Percentiles rank a stretch among this genome's conserved stretches.
phyloP scores from a whole-genome alignment of 495 filamentous ascomycete species.

The Podospora pseudoanserina region DNA sequence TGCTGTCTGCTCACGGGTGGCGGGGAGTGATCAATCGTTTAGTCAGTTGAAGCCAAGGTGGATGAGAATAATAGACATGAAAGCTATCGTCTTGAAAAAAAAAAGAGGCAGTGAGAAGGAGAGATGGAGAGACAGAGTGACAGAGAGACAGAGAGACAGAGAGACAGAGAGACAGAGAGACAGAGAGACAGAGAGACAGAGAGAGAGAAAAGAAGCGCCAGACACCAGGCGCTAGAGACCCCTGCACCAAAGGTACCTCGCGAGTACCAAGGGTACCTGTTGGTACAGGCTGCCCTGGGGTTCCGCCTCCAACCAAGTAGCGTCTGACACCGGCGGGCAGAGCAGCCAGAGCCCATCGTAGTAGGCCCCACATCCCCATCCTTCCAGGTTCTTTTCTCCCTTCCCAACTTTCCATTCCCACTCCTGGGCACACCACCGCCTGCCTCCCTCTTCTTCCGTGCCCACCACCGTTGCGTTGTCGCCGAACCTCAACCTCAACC shows the following conservation, averaged over 20 bases:
- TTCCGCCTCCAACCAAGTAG: conserved; percentile 23
- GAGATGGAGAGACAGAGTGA: neutral
- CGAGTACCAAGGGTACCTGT: conserved; percentile 17
- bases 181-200: neutral
- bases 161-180: neutral
- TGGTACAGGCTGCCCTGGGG: conserved; percentile 19
- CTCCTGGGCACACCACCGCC: conserved; percentile 23
- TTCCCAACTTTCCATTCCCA: conserved; percentile 20
- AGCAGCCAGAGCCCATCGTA: conserved; percentile 7
- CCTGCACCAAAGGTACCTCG: neutral
- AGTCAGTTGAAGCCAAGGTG: too few relatives aligned
- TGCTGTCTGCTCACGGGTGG: neutral
- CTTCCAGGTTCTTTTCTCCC: conserved; percentile 29
- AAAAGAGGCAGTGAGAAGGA: too few relatives aligned
- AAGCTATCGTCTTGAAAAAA: too few relatives aligned
- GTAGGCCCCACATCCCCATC: conserved; percentile 19
- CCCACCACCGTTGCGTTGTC: neutral
- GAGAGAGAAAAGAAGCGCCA: neutral
- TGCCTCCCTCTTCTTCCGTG: conserved; percentile 16
- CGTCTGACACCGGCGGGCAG: conserved; percentile 23
- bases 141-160: neutral
- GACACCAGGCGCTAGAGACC: neutral
- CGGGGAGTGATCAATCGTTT: too few relatives aligned
- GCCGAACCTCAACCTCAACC: neutral
- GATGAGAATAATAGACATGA: too few relatives aligned